Percentiles rank a stretch among this genome's conserved stretches.
phyloP scores from a whole-genome alignment of 805 yeast genomes.

The Scheffersomyces spartinae region DNA sequence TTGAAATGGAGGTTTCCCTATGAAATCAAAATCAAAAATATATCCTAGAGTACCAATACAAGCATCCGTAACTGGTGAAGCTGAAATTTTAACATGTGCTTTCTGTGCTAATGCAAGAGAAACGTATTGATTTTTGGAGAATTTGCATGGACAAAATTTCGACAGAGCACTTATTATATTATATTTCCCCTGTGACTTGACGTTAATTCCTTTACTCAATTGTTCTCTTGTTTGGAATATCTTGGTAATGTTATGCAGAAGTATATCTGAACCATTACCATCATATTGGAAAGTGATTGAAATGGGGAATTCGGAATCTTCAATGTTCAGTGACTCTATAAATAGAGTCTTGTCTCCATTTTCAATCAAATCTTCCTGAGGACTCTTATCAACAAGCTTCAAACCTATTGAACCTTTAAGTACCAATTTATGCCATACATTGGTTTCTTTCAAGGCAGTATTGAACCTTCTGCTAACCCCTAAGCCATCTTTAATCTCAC shows the following conservation, averaged over 20 bases:
- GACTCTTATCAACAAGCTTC: too few species aligned
- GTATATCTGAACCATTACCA: too few species aligned
- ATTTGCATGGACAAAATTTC: conserved; percentile 53
- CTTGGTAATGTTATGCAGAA: conserved; percentile 12
- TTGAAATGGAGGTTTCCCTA: conserved; percentile 77
- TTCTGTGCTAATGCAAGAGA: conserved; percentile 28
- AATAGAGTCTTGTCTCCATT: conserved; percentile 5
- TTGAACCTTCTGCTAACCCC: conserved; percentile 24
- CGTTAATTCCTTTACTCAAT: conserved; percentile 18
- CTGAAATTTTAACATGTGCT: conserved; percentile 32
- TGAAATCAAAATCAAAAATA: conserved; percentile 48
- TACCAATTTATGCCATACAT: conserved; percentile 18
- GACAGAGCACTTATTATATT: conserved; percentile 42
- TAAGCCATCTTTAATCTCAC: conserved; percentile 19
- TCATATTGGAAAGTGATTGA: too few species aligned
- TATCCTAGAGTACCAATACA: conserved; percentile 90
- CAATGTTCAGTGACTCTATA: too few species aligned
- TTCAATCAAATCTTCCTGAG: too few species aligned
- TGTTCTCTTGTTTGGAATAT: conserved; percentile 21
- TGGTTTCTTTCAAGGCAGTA: conserved; percentile 24
- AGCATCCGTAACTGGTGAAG: conserved; percentile 62
- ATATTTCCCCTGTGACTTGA: conserved; percentile 58
- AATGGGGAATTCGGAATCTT: too few species aligned
- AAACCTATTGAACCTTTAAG: too few species aligned
- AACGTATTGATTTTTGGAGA: conserved; percentile 21